These are phyloP conservation scores for Barnettozyma sp. DNA, from an alignment of 805 yeast species.

Conservation along the genomic window DNA sequence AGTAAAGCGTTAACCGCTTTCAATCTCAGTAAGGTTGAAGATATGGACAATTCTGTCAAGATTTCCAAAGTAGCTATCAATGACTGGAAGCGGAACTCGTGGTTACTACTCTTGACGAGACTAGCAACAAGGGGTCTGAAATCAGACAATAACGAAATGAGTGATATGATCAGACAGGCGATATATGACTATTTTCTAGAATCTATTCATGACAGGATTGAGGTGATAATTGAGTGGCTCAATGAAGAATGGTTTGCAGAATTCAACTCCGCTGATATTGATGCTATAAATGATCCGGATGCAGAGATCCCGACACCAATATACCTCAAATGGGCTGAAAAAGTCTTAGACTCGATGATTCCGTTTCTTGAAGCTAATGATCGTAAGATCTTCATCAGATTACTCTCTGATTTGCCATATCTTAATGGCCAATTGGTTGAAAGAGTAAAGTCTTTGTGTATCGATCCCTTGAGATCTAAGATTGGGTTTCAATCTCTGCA, in stretches of 20 bases:
- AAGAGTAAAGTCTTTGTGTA: conserved; percentile 64
- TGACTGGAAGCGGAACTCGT: conserved; percentile 61
- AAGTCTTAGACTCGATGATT: conserved; percentile 67
- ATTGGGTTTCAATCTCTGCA: conserved; percentile 80
- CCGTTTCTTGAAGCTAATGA: conserved; percentile 82
- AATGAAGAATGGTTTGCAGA: conserved; percentile 90
- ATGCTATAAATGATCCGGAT: conserved; percentile 15
- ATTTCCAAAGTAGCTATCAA: conserved; percentile 28
- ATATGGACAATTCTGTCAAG: conserved; percentile 20
- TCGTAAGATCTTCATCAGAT: conserved; percentile 69
- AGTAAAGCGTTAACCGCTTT: conserved; percentile 17
- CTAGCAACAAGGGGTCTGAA: conserved; percentile 75
- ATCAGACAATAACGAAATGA: conserved; percentile 34
- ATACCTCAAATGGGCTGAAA: conserved; percentile 65
- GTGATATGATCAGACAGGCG: conserved; percentile 60
- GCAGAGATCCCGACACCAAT: conserved; percentile 33
- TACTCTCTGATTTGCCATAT: conserved; percentile 82
- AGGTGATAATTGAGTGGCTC: conserved; percentile 81
- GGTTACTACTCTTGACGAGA: conserved; percentile 71
- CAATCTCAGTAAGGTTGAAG: conserved; percentile 16
- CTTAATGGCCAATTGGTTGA: conserved; percentile 55
- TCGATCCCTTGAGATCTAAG: conserved; percentile 76
- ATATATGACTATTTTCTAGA: conserved; percentile 66
- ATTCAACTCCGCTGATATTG: conserved; percentile 23
- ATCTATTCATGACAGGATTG: conserved; percentile 66